A percentile compares a stretch with the other conserved stretches of the same genome.
Conservation (phyloP, 2,329 filamentous ascomycete genomes). For the Monilinia fructigena region DNA sequence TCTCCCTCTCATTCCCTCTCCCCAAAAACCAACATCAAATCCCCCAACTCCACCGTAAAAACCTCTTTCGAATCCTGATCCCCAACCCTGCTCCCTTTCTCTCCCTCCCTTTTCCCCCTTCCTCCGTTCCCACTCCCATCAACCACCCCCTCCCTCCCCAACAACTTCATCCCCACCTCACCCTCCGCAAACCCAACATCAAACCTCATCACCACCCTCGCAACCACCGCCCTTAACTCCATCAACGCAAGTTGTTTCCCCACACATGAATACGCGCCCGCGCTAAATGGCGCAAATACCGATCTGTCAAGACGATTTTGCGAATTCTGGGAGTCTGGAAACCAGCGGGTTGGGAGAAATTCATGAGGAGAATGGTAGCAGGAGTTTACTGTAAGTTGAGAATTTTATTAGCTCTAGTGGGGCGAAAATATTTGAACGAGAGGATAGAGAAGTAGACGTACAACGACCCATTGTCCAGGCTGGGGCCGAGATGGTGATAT, state of each 20-base stretch:
- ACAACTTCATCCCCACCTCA: background rate
- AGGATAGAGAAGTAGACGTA: slow-evolving; percentile 4
- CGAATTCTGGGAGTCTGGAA: slow-evolving; percentile 28
- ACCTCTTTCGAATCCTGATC: background rate
- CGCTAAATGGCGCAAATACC: slow-evolving; percentile 37
- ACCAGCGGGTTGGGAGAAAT: slow-evolving; percentile 41
- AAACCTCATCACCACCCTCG: background rate
- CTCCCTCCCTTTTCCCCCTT: background rate
- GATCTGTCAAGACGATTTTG: slow-evolving; percentile 28
- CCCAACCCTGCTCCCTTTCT: background rate
- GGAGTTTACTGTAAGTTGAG: too few species aligned
- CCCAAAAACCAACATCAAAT: background rate
- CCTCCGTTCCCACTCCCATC: background rate
- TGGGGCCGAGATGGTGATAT: slow-evolving; percentile 25
- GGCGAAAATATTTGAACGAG: too few species aligned
- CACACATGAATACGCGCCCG: slow-evolving; percentile 32
- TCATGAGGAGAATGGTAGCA: slow-evolving; percentile 22
- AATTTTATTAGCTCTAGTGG: too few species aligned
- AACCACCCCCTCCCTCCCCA: background rate
- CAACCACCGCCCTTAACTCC: slow-evolving; percentile 37
- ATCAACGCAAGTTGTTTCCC: slow-evolving; percentile 40
- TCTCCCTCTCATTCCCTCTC: background rate
- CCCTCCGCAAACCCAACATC: background rate
- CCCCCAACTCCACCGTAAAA: background rate
- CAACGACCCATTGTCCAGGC: slow-evolving; percentile 26